Conservation (phyloP, 306 rosid genomes). For the Cicer arietinum region DNA sequence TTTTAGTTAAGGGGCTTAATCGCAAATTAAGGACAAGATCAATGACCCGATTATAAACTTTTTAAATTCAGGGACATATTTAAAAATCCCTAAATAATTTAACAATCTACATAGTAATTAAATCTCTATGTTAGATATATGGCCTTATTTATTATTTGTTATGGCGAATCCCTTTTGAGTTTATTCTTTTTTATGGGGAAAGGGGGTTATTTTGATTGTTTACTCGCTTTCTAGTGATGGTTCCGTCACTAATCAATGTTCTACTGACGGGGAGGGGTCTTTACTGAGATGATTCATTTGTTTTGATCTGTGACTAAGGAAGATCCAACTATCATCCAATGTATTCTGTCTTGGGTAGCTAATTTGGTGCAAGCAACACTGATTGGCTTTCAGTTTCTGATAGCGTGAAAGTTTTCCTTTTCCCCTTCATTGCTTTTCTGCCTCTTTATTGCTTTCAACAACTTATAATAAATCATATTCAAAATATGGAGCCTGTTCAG, state of each 20-base stretch:
- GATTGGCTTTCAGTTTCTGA: conserved; percentile 7
- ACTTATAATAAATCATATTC: conserved; percentile 5
- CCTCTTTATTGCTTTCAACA: conserved; percentile 8
- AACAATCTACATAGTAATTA: background rate
- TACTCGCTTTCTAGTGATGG: conserved; percentile 11
- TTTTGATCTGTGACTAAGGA: conserved; percentile 14
- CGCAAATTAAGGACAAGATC: background rate
- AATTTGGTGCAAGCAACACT: conserved; percentile 1
- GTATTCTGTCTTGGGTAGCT: conserved; percentile 28
- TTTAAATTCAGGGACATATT: background rate
- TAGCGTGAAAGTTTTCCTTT: background rate
- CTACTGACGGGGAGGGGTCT: background rate
- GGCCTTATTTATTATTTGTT: background rate
- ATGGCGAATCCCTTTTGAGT: conserved; percentile 19
- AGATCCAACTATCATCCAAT: conserved; percentile 10
- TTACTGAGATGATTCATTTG: conserved; percentile 18
- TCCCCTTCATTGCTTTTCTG: background rate
- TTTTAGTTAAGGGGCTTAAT: background rate
- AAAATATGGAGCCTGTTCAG: conserved; percentile 4
- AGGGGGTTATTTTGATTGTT: background rate
- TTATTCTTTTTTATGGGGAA: background rate
- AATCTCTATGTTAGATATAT: background rate
- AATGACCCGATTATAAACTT: background rate
- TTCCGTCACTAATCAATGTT: conserved; percentile 22
- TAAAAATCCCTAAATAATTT: background rate